Base-by-base conservation (phyloP, 1,284 basidiomycete species). In the Sanguinoderma infundibulare region DNA sequence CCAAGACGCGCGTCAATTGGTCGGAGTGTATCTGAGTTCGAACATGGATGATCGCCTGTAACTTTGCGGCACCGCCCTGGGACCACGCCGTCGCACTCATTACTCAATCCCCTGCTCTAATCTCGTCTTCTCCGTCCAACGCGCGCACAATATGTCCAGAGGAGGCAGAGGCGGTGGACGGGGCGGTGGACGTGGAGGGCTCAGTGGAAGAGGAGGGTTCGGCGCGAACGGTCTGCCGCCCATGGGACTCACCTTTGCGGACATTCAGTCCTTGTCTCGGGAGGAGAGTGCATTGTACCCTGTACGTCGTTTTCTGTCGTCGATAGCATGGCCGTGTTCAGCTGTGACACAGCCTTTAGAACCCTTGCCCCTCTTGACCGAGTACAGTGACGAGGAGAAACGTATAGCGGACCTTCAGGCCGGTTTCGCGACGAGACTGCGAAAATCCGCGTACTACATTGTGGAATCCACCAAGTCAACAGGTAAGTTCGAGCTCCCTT, bases 241-340 rank as follows among this genome's bases (percentile, higher is more conserved):
- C 1, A 90, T 92, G 87, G 91, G 91, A 28, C 81, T 93, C 42
- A 87, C 87, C 5, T 91, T 91, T 70, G 84, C 88, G 49, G 91
- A 94, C 72, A 82, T 94, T 53, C 89, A 91, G 73, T 80, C 84
- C 51, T 76, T 93, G 71, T 89, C 89, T 22, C 78, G 88, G 61
- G 91, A 93, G 73, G 87, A 81, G 60, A 87, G 88, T 44, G 86
- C 85, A 39, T 75, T 92, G 70, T 94, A 92, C 78, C 91, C 91
- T 57, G 91, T 92, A 80, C 75, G 89, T 77, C 63, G 54, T 38
- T 44, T 40, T 40, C 20, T 28, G 24, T n/a, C 24, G 22, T 15
- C 30, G 38, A 54, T 36, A 2, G 6, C 53, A 59, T 60, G 53
- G 47, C 53, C 50, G 52, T 55, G 34, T 63, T 63, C 62, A 68